Evolutionary conservation across 176 grass and related monocot genomes (phyloP), one percentile per base, ranked within the genome.

Genomic region (Phoenix dactylifera): DNA sequence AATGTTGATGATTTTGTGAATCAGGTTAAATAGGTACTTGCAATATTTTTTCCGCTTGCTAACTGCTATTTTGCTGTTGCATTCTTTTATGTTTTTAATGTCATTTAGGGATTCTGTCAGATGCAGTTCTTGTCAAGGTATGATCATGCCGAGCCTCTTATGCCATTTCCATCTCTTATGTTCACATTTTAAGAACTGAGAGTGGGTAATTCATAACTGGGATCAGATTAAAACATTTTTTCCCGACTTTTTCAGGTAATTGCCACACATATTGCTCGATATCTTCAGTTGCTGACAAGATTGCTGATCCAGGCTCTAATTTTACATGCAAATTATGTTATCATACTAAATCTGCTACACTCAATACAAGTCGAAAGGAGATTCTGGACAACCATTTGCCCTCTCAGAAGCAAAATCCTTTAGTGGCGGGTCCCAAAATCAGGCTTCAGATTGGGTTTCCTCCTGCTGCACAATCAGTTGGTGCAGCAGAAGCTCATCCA

Each of bases 101-200:
- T 49, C 18, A 66, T 79, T 49, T 73, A 98, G 93, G 79, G 78
- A 88, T 71, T 60, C 79, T 39, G 60, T 85, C 32, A 83, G 62
- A 78, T 98, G 93, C 71, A 75, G 12, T 64, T 70, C 79, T 74
- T 98, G 93, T 81, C 73, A 98, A 98, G 93, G 93, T 98, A 80
- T 63, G 73, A 6, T 53, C 59, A 75, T 62, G 24, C 71, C 39
- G 28, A 30, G 28, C 28, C 28, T 30, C 28, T 30, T 30, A 6
- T 18, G 20, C 3, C 52, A 25, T 54, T 15, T 30, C 49, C 16
- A 63, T 53, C 48, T 54, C 23, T 18, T 56, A 59, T 50, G 62
- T 16, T 24, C 19, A 14, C 10, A 23, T 55, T 80, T 62, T 71
- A 22, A 44, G 35, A 44, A 14, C 35, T 12, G 10, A 44, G 35